Evolutionary conservation across 2,329 filamentous ascomycete genomes (phyloP), one percentile per base, ranked within the genome.

Genomic region (Neofusicoccum laricinum): DNA sequence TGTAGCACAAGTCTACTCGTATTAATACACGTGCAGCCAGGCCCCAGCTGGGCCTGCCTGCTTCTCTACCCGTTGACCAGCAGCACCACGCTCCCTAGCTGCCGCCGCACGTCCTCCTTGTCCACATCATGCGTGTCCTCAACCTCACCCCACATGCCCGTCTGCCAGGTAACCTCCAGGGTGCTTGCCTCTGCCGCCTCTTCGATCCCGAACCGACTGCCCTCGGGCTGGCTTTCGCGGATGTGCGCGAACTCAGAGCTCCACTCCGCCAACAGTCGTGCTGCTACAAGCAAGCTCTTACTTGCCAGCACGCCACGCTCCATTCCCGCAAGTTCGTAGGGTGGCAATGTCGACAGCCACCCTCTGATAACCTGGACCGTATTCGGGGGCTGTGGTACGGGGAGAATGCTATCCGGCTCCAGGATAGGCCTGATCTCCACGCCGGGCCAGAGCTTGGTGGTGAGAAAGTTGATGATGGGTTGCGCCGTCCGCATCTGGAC

Each of bases 71-170:
- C 76, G 58, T 72, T 88, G 10, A 97, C 90, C 57, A 98, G 79
- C 72, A 98, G 75, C 15, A 97, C 84, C 11, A 92, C 91, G 75
- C 92, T 96, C 14, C 94, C 95, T 66, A 98, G 80, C 79, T 98
- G 95, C 71, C 94, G 85, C 73, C 87, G 86, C 68, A 98, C 70
- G 77, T 99, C 95, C 77, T 96, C 94, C 77, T 89, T 91, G 71
- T 96, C 90, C 0, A 99, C 95, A 81, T 99, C 95, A 78, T 99
- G 95, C 32, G 93, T 97, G 78, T 99, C 93, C 76, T 99, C 95
- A 0, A 99, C 95, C 81, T 97, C 93, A 8, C 95, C 95, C 94
- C 95, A 98, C 78, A 90, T 88, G 32, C 85, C 81, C 0, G 89
- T 96, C 84, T 99, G 95, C 89, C 92, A 97, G 68, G 87, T 84